A percentile compares a stretch with the other conserved stretches of the same genome.
Evolutionary conservation across 352 stramenopile genomes (phyloP).

Genomic region (Globisporangium mamillatum): DNA sequence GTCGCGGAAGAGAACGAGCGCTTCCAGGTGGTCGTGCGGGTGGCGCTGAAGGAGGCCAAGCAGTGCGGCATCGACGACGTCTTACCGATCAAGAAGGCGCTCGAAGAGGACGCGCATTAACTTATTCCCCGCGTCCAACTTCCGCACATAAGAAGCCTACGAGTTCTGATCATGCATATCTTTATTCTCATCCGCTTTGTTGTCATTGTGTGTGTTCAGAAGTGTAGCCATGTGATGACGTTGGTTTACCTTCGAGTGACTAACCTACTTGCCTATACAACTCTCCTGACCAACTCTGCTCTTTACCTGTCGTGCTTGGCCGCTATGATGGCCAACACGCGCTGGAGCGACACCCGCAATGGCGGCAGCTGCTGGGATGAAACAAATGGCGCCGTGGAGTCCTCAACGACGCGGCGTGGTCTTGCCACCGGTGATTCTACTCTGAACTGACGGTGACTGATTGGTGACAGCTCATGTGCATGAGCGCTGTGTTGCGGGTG

Average conservation of each 20-base stretch:
- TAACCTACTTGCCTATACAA: no score
- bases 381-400: neutral
- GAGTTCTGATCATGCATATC: no score
- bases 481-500: no score
- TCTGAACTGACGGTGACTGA: neutral
- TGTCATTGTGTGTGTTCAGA: no score
- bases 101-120: conserved; percentile 68
- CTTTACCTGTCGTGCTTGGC: neutral
- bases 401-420: neutral
- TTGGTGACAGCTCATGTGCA: neutral
- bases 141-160: conserved; percentile 47
- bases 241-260: no score
- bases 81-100: conserved; percentile 68
- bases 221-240: no score
- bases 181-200: no score
- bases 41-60: conserved; percentile 57
- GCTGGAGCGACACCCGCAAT: conserved; percentile 6
- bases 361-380: neutral
- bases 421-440: neutral
- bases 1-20: conserved; percentile 52
- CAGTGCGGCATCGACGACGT: conserved; percentile 55
- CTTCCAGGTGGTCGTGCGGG: conserved; percentile 52
- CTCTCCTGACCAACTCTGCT: no score
- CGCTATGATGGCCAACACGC: conserved; percentile 10
- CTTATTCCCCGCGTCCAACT: conserved; percentile 61